Evolutionary conservation across 73 alveolate species (phyloP), one percentile per base, ranked within the genome.

Genomic region (Tetrahymena malaccensis): DNA sequence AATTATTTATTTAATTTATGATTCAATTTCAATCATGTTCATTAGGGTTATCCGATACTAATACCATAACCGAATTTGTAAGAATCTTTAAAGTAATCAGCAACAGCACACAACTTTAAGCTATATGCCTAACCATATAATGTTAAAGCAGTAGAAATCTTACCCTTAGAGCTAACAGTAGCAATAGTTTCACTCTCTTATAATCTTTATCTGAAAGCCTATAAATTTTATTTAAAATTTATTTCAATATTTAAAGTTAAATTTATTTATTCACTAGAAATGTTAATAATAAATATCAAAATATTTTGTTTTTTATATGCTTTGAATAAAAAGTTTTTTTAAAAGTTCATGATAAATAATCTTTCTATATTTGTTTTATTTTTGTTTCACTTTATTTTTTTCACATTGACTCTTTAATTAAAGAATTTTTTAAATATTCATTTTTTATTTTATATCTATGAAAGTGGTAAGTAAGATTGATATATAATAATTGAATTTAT

Each of bases 101-200:
- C 97, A 33, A 95, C 94, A 43, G 97, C 97, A 95, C 97, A 95
- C 37, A 95, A 89, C 56, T 95, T 95, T 95, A 95, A 95, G 93
- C 94, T 55, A 95, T 95, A 95, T 17, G 94, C 95, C 70, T 85
- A 34, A 84, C 97, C 97, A 50, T 43, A 44, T 35, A 95, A 89
- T 10, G 84, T 95, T 43, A 95, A 57, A 50, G 56, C 85, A 21
- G 97, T 38, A 34, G 95, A 85, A 25, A 95, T 43, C 94, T 95
- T 95, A 44, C 93, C 85, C 85, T 95, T 95, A 34, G 97, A 95
- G 43, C 94, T 95, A 19, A 89, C 35, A 44, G 97, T 95, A 15
- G 94, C 85, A 38, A 95, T 95, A 17, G 94, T 94, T 95, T 95
- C 97, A 34, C 95, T 85, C 15, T 44, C 55, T 22, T 94, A 84